Percentiles rank a stretch among this genome's conserved stretches.
These are phyloP conservation scores for Coemansia sp. DNA, from an alignment of 192 early-diverging fungal genomes.

Conservation along the genomic window DNA sequence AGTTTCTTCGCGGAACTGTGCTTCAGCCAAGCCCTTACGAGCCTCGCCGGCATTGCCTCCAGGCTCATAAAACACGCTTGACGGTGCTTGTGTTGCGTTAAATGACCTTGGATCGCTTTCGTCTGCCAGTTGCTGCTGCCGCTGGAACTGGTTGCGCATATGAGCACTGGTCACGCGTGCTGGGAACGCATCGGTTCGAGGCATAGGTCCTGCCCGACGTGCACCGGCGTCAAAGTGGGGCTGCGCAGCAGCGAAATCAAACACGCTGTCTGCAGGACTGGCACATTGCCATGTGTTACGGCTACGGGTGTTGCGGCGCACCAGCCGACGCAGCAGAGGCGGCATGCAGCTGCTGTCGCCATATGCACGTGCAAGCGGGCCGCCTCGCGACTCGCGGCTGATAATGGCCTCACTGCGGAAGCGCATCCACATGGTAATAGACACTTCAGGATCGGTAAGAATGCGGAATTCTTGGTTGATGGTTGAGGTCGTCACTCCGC, in stretches of 20 bases:
- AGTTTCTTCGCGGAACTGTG: constrained; percentile 53
- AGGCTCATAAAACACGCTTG: constrained; percentile 51
- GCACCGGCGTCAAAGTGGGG: constrained; percentile 16
- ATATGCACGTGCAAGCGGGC: background rate
- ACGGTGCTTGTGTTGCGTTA: constrained; percentile 44
- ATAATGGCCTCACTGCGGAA: constrained; percentile 53
- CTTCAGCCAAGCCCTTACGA: constrained; percentile 41
- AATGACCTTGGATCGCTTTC: constrained; percentile 42
- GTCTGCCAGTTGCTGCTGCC: constrained; percentile 12
- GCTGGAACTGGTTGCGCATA: constrained; percentile 3
- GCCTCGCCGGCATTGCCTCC: constrained; percentile 15
- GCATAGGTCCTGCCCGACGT: constrained; percentile 9
- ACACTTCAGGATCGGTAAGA: constrained; percentile 43
- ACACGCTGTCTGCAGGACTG: constrained; percentile 34
- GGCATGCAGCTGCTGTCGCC: constrained; percentile 33
- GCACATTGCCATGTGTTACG: constrained; percentile 34
- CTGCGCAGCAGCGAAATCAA: constrained; percentile 35
- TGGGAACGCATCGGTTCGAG: constrained; percentile 12
- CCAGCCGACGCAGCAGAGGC: constrained; percentile 38
- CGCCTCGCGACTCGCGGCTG: constrained; percentile 14
- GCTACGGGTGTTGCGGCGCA: constrained; percentile 51
- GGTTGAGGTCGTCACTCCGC: constrained; percentile 14
- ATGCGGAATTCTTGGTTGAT: constrained; percentile 57
- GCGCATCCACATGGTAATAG: constrained; percentile 55
- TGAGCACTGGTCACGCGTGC: constrained; percentile 28